Evolutionary conservation across 2,329 filamentous ascomycete genomes (phyloP).

Genomic region (Acarospora socialis): DNA sequence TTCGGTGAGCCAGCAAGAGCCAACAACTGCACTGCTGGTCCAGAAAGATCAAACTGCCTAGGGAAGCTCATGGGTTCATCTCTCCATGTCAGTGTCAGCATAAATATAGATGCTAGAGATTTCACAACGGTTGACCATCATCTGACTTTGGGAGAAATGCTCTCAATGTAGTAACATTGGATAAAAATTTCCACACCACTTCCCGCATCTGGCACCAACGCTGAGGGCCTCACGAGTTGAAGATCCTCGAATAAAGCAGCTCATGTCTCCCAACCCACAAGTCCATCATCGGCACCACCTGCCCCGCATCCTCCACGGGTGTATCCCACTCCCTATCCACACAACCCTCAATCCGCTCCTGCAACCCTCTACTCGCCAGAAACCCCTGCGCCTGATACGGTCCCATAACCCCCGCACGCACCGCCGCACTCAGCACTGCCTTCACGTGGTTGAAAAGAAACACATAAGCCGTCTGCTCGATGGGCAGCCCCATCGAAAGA

Average conservation of each 20-base stretch:
- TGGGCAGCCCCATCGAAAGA: conserved; percentile 36
- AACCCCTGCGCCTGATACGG: conserved; percentile 50
- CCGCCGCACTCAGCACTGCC: conserved; percentile 46
- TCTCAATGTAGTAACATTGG: too few relatives aligned
- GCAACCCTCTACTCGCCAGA: conserved; percentile 38
- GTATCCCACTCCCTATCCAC: conserved; percentile 34
- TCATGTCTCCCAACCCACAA: conserved; percentile 53
- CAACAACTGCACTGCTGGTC: too few relatives aligned
- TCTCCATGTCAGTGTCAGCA: too few relatives aligned
- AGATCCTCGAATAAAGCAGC: conserved; percentile 51
- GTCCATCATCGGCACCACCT: conserved; percentile 47
- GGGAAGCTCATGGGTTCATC: too few relatives aligned
- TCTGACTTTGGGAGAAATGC: too few relatives aligned
- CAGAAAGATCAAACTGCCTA: too few relatives aligned
- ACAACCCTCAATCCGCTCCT: conserved; percentile 35
- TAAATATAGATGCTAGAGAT: too few relatives aligned
- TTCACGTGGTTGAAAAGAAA: conserved; percentile 52
- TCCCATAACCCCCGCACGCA: conserved; percentile 49
- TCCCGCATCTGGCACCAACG: too few relatives aligned
- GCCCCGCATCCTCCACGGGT: conserved; percentile 37
- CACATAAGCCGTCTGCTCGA: conserved; percentile 42
- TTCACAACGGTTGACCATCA: too few relatives aligned
- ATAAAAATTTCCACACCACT: too few relatives aligned
- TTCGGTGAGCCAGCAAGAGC: too few relatives aligned
- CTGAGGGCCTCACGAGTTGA: conserved; percentile 47